Percentiles rank a stretch among this genome's conserved stretches.
Conservation (phyloP, 2,329 filamentous ascomycete genomes). For the Colletotrichum liaoningense region DNA sequence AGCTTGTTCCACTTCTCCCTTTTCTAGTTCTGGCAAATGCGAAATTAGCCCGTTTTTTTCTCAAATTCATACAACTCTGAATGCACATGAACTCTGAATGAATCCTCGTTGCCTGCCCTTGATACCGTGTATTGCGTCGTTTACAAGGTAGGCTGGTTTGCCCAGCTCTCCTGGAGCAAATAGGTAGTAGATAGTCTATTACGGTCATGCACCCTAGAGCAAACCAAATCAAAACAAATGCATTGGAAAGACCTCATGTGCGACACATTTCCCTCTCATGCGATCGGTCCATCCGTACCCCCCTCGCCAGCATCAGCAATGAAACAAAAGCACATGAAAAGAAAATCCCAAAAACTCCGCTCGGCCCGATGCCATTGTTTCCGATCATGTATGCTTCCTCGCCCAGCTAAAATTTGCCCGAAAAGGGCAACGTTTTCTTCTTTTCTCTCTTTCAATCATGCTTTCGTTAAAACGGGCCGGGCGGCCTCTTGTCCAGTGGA, state of each 20-base stretch:
- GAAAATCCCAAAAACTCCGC: conserved; percentile 11
- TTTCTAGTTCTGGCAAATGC: neutral
- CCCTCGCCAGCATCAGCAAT: neutral
- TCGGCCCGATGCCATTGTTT: conserved; percentile 11
- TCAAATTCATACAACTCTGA: too few relatives aligned
- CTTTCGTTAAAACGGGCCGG: conserved; percentile 15
- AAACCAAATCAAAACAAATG: neutral
- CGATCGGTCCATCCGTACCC: neutral
- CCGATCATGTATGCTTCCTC: neutral
- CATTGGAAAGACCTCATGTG: neutral
- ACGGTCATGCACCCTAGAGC: neutral
- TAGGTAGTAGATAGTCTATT: conserved; percentile 34
- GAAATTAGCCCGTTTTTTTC: neutral
- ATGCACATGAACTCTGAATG: neutral
- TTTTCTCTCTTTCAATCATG: conserved; percentile 31
- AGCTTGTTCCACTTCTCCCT: neutral
- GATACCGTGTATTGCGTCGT: neutral
- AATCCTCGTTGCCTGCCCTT: neutral
- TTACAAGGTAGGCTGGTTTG: neutral
- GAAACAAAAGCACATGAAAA: neutral
- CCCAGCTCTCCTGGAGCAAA: neutral
- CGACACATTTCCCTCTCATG: conserved; percentile 1
- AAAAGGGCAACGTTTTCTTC: conserved; percentile 12
- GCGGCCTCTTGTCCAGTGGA: neutral
- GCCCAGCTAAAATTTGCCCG: neutral